Base-by-base conservation (phyloP, 805 yeast species). In the Torulaspora maleeae region DNA sequence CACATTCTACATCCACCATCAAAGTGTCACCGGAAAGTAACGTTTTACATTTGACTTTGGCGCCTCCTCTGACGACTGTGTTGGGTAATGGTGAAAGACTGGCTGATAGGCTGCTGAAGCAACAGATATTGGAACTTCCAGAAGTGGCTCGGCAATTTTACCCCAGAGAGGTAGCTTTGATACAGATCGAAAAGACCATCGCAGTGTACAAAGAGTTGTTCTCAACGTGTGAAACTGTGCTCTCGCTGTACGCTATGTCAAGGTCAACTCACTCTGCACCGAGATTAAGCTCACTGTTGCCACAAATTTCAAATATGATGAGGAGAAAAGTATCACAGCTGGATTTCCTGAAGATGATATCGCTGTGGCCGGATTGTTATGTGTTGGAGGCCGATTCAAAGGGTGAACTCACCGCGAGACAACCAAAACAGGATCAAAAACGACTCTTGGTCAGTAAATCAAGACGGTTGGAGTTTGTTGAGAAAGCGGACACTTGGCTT, bases 301-400 rank as follows among this genome's bases (percentile, higher is more conserved):
- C 66, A 17, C 63, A 61, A 39, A 52, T 62, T 27, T 53, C 62
- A 2, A 61, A 57, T 34, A 56, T 64, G 61, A 45, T 61, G 52
- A 48, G 49, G 25, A 48, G 45, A 20, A 63, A 61, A 35, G 50
- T 64, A 4, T 39, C 60, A 6, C 50, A 58, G 28, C 55, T 55
- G 3, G 51, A 50, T 32, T 56, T 64, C 28, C 47, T 61, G 22
- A 50, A 50, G 40, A 52, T 64, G 59, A n/a, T 57, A 32, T 48
- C 56, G 2, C 39, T 63, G 16, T 62, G 68, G 67, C 58, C 64
- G 5, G 53, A 55, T 12, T 50, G 54, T n/a, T 64, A 62, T 35
- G 29, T 42, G 0, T 13, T 64, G 12, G 58, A 58, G 33, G 44
- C 55, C 12, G 55, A 57, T 37, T 53, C 53, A 4, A 47, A 38